Evolutionary conservation across 768 basidiomycete species (phyloP).

Genomic region (Serendipita indica): DNA sequence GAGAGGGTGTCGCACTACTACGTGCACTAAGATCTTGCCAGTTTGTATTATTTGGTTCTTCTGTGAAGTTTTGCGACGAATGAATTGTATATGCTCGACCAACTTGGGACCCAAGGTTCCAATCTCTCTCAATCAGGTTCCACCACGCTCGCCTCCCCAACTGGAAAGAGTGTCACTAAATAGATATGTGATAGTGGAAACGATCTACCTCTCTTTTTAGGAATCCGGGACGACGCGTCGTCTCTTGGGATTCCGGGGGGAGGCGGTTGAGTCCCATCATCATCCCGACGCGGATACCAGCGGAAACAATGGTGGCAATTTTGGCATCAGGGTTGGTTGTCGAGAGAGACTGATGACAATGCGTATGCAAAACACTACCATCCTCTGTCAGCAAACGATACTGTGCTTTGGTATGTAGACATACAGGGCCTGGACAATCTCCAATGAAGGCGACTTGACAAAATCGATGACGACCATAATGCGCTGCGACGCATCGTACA

Average conservation of each 20-base stretch:
- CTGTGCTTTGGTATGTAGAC: no score
- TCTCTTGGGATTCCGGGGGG: not conserved
- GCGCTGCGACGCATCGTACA: constrained; percentile 5
- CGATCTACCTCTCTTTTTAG: not conserved
- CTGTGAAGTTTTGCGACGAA: not conserved
- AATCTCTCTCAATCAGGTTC: not conserved
- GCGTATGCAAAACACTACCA: not conserved
- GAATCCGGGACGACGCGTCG: not conserved
- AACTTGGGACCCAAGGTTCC: not conserved
- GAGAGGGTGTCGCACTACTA: not conserved
- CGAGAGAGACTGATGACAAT: not conserved
- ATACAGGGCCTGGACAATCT: constrained; percentile 1
- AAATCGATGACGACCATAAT: not conserved
- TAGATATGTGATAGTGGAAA: not conserved
- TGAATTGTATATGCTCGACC: not conserved
- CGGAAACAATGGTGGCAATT: not conserved
- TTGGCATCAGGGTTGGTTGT: not conserved
- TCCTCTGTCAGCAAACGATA: no score
- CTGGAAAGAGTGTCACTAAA: not conserved
- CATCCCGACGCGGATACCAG: not conserved
- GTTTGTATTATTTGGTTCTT: not conserved
- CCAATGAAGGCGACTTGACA: not conserved
- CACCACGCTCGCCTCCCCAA: constrained; percentile 2
- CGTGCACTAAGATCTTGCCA: not conserved
- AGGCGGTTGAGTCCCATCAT: not conserved